phyloP scores from a whole-genome alignment of 495 filamentous ascomycete genomes.

The Penicillium simplicissimum region DNA sequence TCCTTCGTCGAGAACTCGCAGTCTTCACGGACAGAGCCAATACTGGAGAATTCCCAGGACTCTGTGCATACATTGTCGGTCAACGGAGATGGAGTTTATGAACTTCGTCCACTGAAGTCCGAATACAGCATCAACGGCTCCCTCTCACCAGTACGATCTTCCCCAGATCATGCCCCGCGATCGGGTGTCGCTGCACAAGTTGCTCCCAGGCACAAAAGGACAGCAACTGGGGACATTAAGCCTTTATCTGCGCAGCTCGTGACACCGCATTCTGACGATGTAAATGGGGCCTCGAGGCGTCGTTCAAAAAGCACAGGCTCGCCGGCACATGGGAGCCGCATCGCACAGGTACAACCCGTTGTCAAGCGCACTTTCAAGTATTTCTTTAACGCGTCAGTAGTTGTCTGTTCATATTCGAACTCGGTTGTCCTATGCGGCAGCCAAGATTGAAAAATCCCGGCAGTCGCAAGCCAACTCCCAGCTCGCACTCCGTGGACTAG shows the following conservation, averaged over 20 bases:
- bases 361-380: constrained; percentile 18
- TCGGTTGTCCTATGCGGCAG: constrained; percentile 82
- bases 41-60: constrained; percentile 8
- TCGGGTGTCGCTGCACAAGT: constrained; percentile 15
- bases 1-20: constrained; percentile 12
- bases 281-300: constrained; percentile 30
- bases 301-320: constrained; percentile 72
- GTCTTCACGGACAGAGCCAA: constrained; percentile 13
- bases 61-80: constrained; percentile 6
- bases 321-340: constrained; percentile 60
- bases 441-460: constrained; percentile 87
- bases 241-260: constrained; percentile 39
- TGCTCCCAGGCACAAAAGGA: constrained; percentile 56
- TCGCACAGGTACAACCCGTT: constrained; percentile 65
- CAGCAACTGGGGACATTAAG: constrained; percentile 65
- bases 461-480: constrained; percentile 65
- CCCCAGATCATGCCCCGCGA: constrained; percentile 10
- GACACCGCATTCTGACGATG: constrained; percentile 32
- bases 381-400: constrained; percentile 40
- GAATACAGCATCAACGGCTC: constrained; percentile 18
- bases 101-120: constrained; percentile 12
- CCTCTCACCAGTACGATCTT: constrained; percentile 12
- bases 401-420: constrained; percentile 74
- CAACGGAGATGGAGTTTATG: constrained; percentile 13
- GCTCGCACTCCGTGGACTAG: constrained; percentile 66